Percentiles rank a stretch among this genome's conserved stretches.
phyloP scores from a whole-genome alignment of 2,329 filamentous ascomycete species.

The Cladosporium sp. region DNA sequence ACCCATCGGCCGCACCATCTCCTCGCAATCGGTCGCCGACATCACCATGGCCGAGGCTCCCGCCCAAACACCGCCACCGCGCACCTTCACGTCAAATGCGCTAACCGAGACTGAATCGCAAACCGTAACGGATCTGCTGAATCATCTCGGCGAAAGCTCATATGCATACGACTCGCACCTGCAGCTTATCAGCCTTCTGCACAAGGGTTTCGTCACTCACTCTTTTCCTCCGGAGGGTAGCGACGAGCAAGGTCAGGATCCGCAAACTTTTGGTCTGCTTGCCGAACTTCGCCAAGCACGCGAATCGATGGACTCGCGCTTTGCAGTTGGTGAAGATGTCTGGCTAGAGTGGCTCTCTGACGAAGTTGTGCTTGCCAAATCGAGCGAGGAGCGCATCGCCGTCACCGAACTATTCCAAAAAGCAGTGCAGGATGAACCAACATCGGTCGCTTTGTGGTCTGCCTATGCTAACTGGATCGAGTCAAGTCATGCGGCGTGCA shows the following conservation, averaged over 20 bases:
- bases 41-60: constrained; percentile 52
- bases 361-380: constrained; percentile 62
- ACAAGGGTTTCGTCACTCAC: constrained; percentile 51
- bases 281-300: constrained; percentile 53
- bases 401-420: constrained; percentile 72
- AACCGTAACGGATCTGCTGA: constrained; percentile 48
- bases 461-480: constrained; percentile 78
- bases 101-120: constrained; percentile 48
- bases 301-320: constrained; percentile 62
- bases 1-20: constrained; percentile 42
- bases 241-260: constrained; percentile 32
- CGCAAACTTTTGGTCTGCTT: constrained; percentile 48
- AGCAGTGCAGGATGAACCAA: constrained; percentile 70
- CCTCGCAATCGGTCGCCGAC: constrained; percentile 48
- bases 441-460: constrained; percentile 73
- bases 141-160: constrained; percentile 48
- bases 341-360: constrained; percentile 80
- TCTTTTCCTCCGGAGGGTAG: constrained; percentile 30
- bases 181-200: constrained; percentile 50
- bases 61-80: constrained; percentile 45
- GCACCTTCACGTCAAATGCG: constrained; percentile 45
- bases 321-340: constrained; percentile 72
- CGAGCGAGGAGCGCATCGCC: constrained; percentile 66
- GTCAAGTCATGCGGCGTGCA: constrained; percentile 67
- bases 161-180: constrained; percentile 54